Evolutionary conservation across 2,329 filamentous ascomycete species (phyloP).

Genomic region (Lachnellula occidentalis): DNA sequence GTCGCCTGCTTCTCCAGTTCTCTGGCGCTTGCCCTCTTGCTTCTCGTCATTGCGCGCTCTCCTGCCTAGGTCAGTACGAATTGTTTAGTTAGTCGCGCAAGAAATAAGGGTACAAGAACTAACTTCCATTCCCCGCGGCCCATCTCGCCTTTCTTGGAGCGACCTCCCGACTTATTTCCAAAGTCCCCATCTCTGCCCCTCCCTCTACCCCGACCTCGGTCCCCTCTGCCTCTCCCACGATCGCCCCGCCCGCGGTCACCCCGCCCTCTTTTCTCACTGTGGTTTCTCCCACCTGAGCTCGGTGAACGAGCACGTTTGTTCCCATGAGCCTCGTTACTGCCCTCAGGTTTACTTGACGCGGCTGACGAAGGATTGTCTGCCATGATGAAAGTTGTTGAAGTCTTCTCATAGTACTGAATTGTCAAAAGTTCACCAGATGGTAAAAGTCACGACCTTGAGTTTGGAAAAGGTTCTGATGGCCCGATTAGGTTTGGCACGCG

Average conservation of each 20-base stretch:
- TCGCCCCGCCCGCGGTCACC: conserved; percentile 5
- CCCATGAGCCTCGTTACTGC: conserved; percentile 4
- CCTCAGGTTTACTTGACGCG: conserved; percentile 4
- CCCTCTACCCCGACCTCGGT: conserved; percentile 15
- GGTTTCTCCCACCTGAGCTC: not conserved
- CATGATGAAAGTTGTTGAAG: conserved; percentile 20
- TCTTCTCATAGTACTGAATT: conserved; percentile 20
- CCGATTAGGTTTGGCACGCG: not conserved
- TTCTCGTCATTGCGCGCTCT: conserved; percentile 45
- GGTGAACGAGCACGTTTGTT: not conserved
- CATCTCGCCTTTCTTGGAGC: conserved; percentile 60
- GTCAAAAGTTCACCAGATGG: not conserved
- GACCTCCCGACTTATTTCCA: conserved; percentile 30
- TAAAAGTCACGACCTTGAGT: not conserved
- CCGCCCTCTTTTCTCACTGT: conserved; percentile 6
- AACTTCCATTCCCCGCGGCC: conserved; percentile 62
- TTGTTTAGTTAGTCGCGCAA: conserved; percentile 43
- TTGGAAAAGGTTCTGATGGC: not conserved
- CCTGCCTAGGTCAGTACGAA: conserved; percentile 46
- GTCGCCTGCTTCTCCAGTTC: conserved; percentile 36
- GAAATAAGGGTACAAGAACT: conserved; percentile 26
- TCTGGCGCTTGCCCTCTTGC: conserved; percentile 50
- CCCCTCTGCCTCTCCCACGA: conserved; percentile 18
- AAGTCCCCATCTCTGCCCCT: conserved; percentile 45
- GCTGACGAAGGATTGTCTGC: conserved; percentile 20